phyloP scores from a whole-genome alignment of 805 yeast species.

The Kluyveromyces lactis region DNA sequence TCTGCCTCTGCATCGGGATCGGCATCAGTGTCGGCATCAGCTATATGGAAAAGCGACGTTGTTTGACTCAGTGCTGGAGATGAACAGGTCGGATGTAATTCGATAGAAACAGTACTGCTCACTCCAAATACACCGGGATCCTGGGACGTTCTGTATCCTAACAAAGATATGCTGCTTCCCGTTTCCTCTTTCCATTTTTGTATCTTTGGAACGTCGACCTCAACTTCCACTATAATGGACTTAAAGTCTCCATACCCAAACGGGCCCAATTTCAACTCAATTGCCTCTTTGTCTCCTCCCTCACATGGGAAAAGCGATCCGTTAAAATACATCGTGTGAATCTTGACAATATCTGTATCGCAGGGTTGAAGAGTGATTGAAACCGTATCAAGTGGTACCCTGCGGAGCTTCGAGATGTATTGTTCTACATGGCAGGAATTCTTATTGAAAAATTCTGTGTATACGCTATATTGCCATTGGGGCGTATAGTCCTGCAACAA shows the following conservation, averaged over 20 bases:
- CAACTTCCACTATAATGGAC: slow-evolving; percentile 6
- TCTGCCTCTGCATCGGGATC: background rate
- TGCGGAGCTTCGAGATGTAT: background rate
- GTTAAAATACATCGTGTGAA: slow-evolving; percentile 5
- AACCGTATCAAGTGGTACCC: background rate
- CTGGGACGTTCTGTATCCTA: background rate
- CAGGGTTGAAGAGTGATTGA: background rate
- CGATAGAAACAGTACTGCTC: background rate
- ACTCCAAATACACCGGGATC: background rate
- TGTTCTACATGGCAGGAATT: background rate
- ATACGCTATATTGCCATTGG: background rate
- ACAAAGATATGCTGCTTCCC: background rate
- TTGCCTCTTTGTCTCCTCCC: background rate
- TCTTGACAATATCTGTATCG: slow-evolving; percentile 4
- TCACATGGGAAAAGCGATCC: slow-evolving; percentile 2
- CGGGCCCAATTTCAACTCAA: background rate
- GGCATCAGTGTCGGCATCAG: background rate
- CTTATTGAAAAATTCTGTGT: slow-evolving; percentile 1
- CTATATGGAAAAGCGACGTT: background rate
- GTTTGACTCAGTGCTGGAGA: background rate
- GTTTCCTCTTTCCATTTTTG: background rate
- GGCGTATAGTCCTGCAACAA: background rate
- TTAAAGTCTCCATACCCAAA: slow-evolving; percentile 4
- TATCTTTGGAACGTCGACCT: slow-evolving; percentile 3
- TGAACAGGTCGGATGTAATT: background rate